Conservation (phyloP, 352 stramenopile genomes). For the Saprolegnia parasitica region DNA sequence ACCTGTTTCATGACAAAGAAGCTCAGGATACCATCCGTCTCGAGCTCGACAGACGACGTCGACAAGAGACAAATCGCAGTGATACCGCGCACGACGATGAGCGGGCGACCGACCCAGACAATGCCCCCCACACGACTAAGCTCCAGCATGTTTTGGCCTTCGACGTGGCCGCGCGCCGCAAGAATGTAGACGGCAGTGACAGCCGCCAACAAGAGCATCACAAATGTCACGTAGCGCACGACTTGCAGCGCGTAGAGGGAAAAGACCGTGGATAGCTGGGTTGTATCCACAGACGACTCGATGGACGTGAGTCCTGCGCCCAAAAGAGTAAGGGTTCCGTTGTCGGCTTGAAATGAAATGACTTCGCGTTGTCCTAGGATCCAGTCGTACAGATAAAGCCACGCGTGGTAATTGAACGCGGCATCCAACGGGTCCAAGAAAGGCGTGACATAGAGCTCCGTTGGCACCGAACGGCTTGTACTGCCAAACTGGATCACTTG, state of each 20-base stretch:
- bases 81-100: slow-evolving; percentile 11
- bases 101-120: slow-evolving; percentile 17
- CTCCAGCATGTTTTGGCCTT: slow-evolving; percentile 9
- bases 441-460: background rate
- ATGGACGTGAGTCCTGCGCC: too few relatives aligned
- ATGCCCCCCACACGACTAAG: slow-evolving; percentile 18
- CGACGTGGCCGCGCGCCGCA: background rate
- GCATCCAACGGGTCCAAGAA: background rate
- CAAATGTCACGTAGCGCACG: background rate
- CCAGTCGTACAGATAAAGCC: slow-evolving; percentile 9
- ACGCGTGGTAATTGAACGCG: background rate
- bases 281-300: background rate
- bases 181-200: slow-evolving; percentile 4
- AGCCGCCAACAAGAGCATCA: background rate
- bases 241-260: background rate
- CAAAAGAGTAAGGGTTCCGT: background rate
- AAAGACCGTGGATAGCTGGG: slow-evolving; percentile 1
- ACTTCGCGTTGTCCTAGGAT: slow-evolving; percentile 1
- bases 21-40: background rate
- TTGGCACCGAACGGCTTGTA: background rate
- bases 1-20: background rate
- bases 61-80: slow-evolving; percentile 16
- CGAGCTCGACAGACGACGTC: background rate
- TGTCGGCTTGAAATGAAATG: slow-evolving; percentile 16
- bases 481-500: slow-evolving; percentile 14